These are phyloP conservation scores for Azolla pinnata DNA, from an alignment of 75 land plant species.

Conservation along the genomic window DNA sequence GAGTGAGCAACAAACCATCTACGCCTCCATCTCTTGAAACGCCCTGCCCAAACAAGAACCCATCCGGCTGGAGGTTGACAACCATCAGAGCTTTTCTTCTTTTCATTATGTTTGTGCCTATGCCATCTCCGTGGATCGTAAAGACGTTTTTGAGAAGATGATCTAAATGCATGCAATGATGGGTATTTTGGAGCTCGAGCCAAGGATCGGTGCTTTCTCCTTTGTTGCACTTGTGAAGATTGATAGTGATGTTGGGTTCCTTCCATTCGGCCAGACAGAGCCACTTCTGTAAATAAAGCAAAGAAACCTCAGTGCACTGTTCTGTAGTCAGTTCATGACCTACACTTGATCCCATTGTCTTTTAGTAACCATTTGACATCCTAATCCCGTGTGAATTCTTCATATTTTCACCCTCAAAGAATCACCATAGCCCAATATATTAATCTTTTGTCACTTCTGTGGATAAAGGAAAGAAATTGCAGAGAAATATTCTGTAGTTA, in stretches of 20 bases:
- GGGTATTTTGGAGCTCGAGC: slow-evolving; percentile 4
- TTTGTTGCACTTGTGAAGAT: neutral
- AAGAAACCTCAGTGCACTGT: too few species aligned
- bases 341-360: too few species aligned
- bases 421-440: too few species aligned
- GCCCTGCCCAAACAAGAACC: slow-evolving; percentile 41
- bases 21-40: slow-evolving; percentile 35
- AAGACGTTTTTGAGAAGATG: slow-evolving; percentile 13
- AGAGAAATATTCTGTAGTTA: too few species aligned
- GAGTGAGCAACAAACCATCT: slow-evolving; percentile 42
- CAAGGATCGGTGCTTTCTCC: neutral
- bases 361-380: too few species aligned
- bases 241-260: neutral
- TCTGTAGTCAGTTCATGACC: too few species aligned
- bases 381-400: too few species aligned
- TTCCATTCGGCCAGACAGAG: too few species aligned
- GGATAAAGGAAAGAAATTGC: too few species aligned
- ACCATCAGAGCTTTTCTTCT: neutral
- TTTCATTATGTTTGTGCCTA: slow-evolving; percentile 11
- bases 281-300: too few species aligned
- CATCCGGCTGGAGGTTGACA: slow-evolving; percentile 37
- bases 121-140: slow-evolving; percentile 39
- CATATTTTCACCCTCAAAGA: too few species aligned
- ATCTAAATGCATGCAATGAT: neutral
- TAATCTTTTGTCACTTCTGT: too few species aligned